Evolutionary conservation across 768 basidiomycete genomes (phyloP).

Genomic region (Panaeolus papilionaceus): DNA sequence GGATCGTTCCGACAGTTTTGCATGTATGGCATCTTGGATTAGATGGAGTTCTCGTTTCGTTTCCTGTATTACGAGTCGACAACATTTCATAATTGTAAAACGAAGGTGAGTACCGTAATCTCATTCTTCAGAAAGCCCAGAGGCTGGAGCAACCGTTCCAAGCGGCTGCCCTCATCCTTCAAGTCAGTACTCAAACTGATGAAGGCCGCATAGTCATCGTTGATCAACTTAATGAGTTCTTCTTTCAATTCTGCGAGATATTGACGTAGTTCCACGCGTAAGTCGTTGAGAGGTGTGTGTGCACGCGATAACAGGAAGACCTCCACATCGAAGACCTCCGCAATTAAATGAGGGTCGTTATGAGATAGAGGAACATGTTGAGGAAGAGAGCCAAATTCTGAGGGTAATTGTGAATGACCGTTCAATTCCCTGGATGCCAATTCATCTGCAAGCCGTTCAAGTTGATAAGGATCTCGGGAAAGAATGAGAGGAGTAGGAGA

Average conservation of each 20-base stretch:
- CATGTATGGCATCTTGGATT: slow-evolving; percentile 77
- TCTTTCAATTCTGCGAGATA: slow-evolving; percentile 87
- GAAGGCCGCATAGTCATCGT: slow-evolving; percentile 98
- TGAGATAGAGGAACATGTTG: slow-evolving; percentile 79
- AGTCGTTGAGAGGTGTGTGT: slow-evolving; percentile 85
- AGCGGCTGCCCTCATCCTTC: slow-evolving; percentile 79
- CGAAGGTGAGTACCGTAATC: slow-evolving; percentile 57
- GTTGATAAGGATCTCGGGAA: slow-evolving; percentile 62
- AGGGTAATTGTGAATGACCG: slow-evolving; percentile 30
- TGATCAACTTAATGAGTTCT: slow-evolving; percentile 94
- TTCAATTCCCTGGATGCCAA: slow-evolving; percentile 59
- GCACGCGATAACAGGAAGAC: slow-evolving; percentile 87
- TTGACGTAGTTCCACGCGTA: slow-evolving; percentile 85
- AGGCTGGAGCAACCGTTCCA: slow-evolving; percentile 73
- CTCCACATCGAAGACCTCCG: slow-evolving; percentile 79
- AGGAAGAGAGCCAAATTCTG: slow-evolving; percentile 53
- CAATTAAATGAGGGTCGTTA: slow-evolving; percentile 72
- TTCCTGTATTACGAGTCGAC: slow-evolving; percentile 43
- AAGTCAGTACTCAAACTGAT: slow-evolving; percentile 95
- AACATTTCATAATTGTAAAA: background rate
- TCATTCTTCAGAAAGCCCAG: slow-evolving; percentile 65
- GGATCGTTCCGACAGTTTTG: slow-evolving; percentile 78
- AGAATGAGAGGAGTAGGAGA: slow-evolving; percentile 18
- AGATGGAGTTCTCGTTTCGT: slow-evolving; percentile 66
- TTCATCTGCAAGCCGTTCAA: slow-evolving; percentile 77